Base-by-base conservation (phyloP, 2,329 filamentous ascomycete genomes). In the Aspergillus japonicus region DNA sequence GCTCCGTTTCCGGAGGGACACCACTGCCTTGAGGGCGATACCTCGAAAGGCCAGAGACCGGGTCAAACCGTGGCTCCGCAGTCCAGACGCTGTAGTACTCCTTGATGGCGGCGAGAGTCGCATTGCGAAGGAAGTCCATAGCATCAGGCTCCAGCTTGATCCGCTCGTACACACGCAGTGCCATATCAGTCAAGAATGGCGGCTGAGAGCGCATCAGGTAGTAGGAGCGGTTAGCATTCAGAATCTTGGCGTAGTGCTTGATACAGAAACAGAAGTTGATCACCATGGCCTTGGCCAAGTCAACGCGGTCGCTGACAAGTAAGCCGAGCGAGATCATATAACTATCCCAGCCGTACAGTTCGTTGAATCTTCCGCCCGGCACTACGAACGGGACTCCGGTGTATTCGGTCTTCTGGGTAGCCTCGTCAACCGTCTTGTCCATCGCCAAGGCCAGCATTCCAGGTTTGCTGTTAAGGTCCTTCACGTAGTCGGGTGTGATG, bases 201-300 rank as follows among this genome's bases (percentile, higher is more conserved):
- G 95, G 95, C 76, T 99, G 95, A 2, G 95, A 97, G 60, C 95
- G 89, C 64, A 87, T 89, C 16, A 99, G 87, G 73, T 99, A 99
- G 81, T 99, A 99, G 1, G 93, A 93, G 39, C 95, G 87, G 59
- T 95, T 99, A 54, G 95, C 95, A 76, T 99, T 99, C 66, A 98
- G 85, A 61, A 99, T 96, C 81, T 98, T 99, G 70, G 93, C 94
- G 73, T 99, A 99, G 77, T 99, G 94, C 74, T 93, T 89, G 77
- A 99, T 98, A 78, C 92, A 96, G 81, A 99, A 99, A 76, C 92
- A 96, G 76, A 98, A 98, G 80, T 99, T 96, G 69, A 86, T 83
- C 54, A 98, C 93, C 92, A 99, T 98, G 53, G 89, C 85, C 80
- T 97, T 96, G 66, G 92, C 92, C 57, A 98, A 80, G 69, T 97